These are phyloP conservation scores for Theileria equi DNA, from an alignment of 169 alveolate genomes.

Conservation along the genomic window DNA sequence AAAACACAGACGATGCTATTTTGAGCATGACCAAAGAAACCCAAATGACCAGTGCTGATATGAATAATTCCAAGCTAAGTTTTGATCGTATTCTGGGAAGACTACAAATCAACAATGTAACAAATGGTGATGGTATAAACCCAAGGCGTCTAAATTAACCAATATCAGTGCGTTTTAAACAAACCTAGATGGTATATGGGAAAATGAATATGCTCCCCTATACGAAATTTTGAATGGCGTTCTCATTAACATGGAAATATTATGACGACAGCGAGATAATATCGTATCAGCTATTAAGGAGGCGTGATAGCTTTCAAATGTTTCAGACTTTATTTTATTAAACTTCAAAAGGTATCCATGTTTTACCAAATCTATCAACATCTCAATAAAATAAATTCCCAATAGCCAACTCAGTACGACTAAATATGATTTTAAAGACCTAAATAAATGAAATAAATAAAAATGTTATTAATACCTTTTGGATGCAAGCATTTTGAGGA, in stretches of 20 bases:
- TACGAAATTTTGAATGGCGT: slow-evolving; percentile 64
- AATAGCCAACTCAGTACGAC: slow-evolving; percentile 72
- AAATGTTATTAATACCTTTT: slow-evolving; percentile 2
- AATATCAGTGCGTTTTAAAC: not conserved
- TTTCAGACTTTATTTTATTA: slow-evolving; percentile 72
- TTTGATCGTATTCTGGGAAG: slow-evolving; percentile 58
- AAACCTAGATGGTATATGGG: slow-evolving; percentile 69
- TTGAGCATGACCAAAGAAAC: slow-evolving; percentile 20
- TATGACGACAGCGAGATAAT: slow-evolving; percentile 60
- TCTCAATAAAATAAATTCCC: slow-evolving; percentile 73
- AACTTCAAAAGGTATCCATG: slow-evolving; percentile 80
- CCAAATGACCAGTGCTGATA: slow-evolving; percentile 20
- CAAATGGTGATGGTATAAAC: slow-evolving; percentile 73
- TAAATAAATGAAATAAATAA: not conserved
- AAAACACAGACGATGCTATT: slow-evolving; percentile 32
- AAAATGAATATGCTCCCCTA: slow-evolving; percentile 66
- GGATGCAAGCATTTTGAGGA: slow-evolving; percentile 80
- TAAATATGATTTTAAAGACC: slow-evolving; percentile 64
- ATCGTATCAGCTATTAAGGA: slow-evolving; percentile 67
- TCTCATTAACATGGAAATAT: slow-evolving; percentile 32
- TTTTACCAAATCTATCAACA: slow-evolving; percentile 83
- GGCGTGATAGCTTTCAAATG: slow-evolving; percentile 63
- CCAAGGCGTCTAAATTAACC: slow-evolving; percentile 62
- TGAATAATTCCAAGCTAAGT: slow-evolving; percentile 12
- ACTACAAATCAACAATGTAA: slow-evolving; percentile 68